Evolutionary conservation across 176 grass and related monocot species (phyloP).

Genomic region (Tuctoria greenei): DNA sequence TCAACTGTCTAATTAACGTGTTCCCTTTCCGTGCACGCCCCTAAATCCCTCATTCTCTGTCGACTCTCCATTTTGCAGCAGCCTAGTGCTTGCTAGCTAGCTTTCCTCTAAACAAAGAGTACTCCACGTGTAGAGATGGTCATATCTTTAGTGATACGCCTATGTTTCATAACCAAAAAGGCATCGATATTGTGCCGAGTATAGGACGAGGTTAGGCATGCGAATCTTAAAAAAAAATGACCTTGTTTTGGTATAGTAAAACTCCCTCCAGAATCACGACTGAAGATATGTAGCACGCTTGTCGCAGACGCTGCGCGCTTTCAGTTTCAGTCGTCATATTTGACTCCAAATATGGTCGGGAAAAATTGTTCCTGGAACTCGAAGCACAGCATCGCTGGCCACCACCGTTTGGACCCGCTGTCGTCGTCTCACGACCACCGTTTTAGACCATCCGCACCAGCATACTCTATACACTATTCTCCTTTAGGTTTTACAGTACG

Average conservation of each 20-base stretch:
- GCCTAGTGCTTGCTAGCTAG: background rate
- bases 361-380: no score
- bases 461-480: no score
- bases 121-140: conserved; percentile 4
- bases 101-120: background rate
- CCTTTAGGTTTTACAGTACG: no score
- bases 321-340: background rate
- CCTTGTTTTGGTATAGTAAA: background rate
- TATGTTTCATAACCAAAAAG: background rate
- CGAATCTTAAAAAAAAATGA: no score
- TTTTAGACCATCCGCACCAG: no score
- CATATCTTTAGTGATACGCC: background rate
- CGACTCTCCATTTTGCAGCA: background rate
- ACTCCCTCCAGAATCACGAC: no score
- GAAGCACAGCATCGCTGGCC: no score
- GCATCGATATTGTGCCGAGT: no score
- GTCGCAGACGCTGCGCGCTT: background rate
- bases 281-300: background rate
- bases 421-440: no score
- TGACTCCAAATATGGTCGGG: background rate
- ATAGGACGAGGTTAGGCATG: conserved; percentile 15
- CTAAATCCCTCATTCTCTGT: background rate
- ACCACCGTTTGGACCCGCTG: no score
- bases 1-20: conserved; percentile 9
- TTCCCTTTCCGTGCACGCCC: conserved; percentile 37